Base-by-base conservation (phyloP, 106 monocot species). In the Allium cepa region DNA sequence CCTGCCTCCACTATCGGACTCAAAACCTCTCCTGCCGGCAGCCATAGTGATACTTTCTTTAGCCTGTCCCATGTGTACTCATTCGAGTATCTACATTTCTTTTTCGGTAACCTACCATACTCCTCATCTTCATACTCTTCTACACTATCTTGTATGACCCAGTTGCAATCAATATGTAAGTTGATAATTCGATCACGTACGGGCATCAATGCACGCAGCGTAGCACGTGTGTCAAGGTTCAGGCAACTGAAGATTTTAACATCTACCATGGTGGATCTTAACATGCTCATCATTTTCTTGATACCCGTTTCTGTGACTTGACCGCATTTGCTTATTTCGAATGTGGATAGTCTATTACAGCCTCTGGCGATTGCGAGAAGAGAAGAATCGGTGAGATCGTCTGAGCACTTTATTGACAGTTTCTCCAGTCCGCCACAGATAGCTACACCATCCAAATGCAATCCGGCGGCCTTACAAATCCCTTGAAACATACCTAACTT, bases 391-490 rank as follows among this genome's bases (percentile, higher is more conserved):
- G 89, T 77, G 45, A 99, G 74, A 70, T 99, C 93, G 7, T 49
- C 68, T 7, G 79, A 87, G 47, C 85, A 78, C 75, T 83, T 87
- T n/a, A 99, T 63, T 59, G 73, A 81, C 9, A 99, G 79, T 11
- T 70, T 66, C 68, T 61, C 69, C 77, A 99, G 46, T 12, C 81
- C 79, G 10, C 93, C 93, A 47, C 89, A 90, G 49, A 87, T 75
- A 6, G 99, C 71, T 36, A 99, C 78, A 26, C 99, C 97, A 68
- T 97, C 92, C 18, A 97, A 76, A 69, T 97, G 89, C 64, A 89
- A 70, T 50, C 89, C 86, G 0, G 74, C 69, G 12, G 88, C 99
- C 57, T 47, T 78, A 63, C 93, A 93, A 22, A 99, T 57, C 6
- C 87, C 83, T 36, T 85, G 93, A 65, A 99, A 87, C 5, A 36